Evolutionary conservation across 169 alveolate genomes (phyloP).

Genomic region (Cystoisospora suis): DNA sequence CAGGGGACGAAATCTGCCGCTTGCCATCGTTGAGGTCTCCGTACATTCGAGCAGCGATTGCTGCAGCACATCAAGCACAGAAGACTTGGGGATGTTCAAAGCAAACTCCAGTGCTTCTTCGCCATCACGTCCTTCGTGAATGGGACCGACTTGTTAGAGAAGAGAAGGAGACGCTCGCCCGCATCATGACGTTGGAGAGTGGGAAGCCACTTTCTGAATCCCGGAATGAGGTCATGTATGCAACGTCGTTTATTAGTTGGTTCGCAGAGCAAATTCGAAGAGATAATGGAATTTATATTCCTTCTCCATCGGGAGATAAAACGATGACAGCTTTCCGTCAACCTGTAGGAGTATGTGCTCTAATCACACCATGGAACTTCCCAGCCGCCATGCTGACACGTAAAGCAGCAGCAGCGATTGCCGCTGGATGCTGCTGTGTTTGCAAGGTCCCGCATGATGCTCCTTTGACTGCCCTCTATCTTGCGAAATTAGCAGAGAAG

Average conservation of each 20-base stretch:
- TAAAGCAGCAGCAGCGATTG: slow-evolving; percentile 65
- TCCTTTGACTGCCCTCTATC: slow-evolving; percentile 46
- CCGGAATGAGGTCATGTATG: slow-evolving; percentile 54
- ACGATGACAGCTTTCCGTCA: slow-evolving; percentile 28
- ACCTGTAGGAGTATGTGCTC: slow-evolving; percentile 65
- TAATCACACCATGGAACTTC: slow-evolving; percentile 63
- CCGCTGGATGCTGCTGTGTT: slow-evolving; percentile 57
- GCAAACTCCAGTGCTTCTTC: slow-evolving; percentile 13
- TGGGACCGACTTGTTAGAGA: slow-evolving; percentile 36
- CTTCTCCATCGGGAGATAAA: slow-evolving; percentile 44
- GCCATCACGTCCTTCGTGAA: slow-evolving; percentile 50
- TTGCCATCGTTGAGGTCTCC: slow-evolving; percentile 28
- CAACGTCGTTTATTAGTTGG: slow-evolving; percentile 59
- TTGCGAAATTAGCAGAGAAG: slow-evolving; percentile 60
- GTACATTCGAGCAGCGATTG: slow-evolving; percentile 40
- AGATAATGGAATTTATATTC: slow-evolving; percentile 52
- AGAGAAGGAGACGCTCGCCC: slow-evolving; percentile 35
- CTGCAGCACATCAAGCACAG: slow-evolving; percentile 41
- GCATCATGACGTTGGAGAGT: slow-evolving; percentile 37
- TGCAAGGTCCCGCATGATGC: slow-evolving; percentile 48
- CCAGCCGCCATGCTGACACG: slow-evolving; percentile 62
- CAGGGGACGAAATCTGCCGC: slow-evolving; percentile 36
- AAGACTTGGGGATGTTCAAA: neutral
- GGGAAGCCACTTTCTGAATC: slow-evolving; percentile 65
- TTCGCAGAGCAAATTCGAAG: slow-evolving; percentile 65